phyloP scores from a whole-genome alignment of 345 rosid genomes.

The Salix purpurea region DNA sequence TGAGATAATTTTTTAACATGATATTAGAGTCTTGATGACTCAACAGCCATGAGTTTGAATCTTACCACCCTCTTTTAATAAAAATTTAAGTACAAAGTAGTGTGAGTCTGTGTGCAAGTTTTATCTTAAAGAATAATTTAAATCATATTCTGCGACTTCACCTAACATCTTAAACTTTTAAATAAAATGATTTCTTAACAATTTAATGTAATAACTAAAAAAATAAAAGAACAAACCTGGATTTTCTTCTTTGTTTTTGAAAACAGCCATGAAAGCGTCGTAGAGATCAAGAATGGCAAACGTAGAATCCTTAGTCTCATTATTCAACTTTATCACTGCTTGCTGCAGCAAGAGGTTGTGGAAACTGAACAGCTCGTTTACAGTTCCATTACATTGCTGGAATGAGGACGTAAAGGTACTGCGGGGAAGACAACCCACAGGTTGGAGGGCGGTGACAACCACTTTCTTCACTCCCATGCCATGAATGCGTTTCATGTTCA shows the following conservation, averaged over 20 bases:
- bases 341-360: slow-evolving; percentile 51
- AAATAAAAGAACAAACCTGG: slow-evolving; percentile 2
- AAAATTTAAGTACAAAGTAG: too few species aligned
- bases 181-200: too few species aligned
- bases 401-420: slow-evolving; percentile 30
- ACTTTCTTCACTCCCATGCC: slow-evolving; percentile 58
- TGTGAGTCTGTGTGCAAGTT: too few species aligned
- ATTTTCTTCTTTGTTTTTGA: slow-evolving; percentile 25
- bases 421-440: slow-evolving; percentile 74
- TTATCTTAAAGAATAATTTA: too few species aligned
- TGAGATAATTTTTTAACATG: too few species aligned
- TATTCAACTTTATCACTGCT: slow-evolving; percentile 47
- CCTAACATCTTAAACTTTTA: too few species aligned
- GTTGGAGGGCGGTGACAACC: slow-evolving; percentile 42
- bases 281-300: slow-evolving; percentile 53
- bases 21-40: too few species aligned
- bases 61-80: too few species aligned
- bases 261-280: slow-evolving; percentile 44
- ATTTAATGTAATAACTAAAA: too few species aligned
- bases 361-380: slow-evolving; percentile 30
- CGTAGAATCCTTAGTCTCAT: slow-evolving; percentile 24
- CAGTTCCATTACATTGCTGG: slow-evolving; percentile 40
- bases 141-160: too few species aligned
- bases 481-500: slow-evolving; percentile 46
- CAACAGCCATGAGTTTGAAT: too few species aligned